phyloP scores from a whole-genome alignment of 2,329 filamentous ascomycete genomes.

The Arthrobotrys sinensis region DNA sequence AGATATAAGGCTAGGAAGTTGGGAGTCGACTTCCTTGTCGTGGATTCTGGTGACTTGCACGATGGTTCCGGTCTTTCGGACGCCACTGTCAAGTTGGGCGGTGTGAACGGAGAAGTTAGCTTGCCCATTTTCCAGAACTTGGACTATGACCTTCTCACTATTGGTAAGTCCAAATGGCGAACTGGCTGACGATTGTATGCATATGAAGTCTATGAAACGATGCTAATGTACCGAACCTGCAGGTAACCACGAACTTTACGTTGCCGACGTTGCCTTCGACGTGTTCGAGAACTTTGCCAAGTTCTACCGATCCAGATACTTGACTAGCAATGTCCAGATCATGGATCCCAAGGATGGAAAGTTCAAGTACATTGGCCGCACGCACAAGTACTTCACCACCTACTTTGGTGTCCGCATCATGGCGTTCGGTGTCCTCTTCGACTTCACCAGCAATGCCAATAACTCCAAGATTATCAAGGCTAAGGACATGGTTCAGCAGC shows the following conservation, averaged over 20 bases:
- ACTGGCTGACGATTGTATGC: not conserved
- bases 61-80: conserved; percentile 77
- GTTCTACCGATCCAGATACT: conserved; percentile 74
- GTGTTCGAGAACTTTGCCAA: conserved; percentile 75
- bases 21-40: conserved; percentile 87
- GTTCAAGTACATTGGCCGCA: conserved; percentile 82
- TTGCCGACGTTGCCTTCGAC: conserved; percentile 75
- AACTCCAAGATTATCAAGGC: conserved; percentile 74
- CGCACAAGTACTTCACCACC: conserved; percentile 90
- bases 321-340: conserved; percentile 95
- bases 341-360: conserved; percentile 80
- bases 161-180: conserved; percentile 65
- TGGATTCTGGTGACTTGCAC: conserved; percentile 84
- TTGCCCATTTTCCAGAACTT: conserved; percentile 70
- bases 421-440: conserved; percentile 94
- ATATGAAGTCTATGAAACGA: not conserved
- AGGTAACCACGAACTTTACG: conserved; percentile 77
- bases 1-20: conserved; percentile 81
- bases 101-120: conserved; percentile 66
- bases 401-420: conserved; percentile 86
- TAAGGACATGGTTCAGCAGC: conserved; percentile 82
- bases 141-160: conserved; percentile 73
- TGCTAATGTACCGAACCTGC: conserved; percentile 11
- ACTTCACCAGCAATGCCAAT: conserved; percentile 91
- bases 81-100: conserved; percentile 68